These are phyloP conservation scores for Saussurea involucrata DNA, from an alignment of 129 eudicot species.

Conservation along the genomic window DNA sequence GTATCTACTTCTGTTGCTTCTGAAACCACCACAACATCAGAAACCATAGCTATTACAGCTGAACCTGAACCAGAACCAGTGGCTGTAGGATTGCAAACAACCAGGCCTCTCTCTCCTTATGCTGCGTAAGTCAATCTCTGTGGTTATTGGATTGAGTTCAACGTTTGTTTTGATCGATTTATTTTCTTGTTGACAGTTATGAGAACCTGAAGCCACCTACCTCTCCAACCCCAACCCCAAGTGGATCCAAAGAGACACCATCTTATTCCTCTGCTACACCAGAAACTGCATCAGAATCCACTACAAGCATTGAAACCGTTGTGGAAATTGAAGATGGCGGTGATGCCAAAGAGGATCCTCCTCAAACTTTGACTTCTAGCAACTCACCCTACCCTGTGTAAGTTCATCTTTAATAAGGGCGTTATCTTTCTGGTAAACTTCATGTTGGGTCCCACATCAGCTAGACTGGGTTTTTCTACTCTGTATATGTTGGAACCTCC, in stretches of 20 bases:
- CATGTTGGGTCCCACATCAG: too few species aligned
- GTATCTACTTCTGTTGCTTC: slow-evolving; percentile 22
- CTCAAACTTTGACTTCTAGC: slow-evolving; percentile 24
- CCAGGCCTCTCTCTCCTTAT: slow-evolving; percentile 56
- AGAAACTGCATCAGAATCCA: slow-evolving; percentile 23
- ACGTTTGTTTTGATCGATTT: not conserved
- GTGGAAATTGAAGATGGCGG: not conserved
- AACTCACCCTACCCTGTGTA: slow-evolving; percentile 59
- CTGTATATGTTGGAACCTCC: too few species aligned
- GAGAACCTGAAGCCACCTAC: slow-evolving; percentile 55
- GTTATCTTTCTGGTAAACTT: not conserved
- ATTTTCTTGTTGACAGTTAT: slow-evolving; percentile 27
- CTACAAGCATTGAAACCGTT: slow-evolving; percentile 8
- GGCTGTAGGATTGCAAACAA: slow-evolving; percentile 12
- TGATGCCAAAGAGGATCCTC: slow-evolving; percentile 28
- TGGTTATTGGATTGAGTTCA: not conserved
- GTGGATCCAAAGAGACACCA: slow-evolving; percentile 22
- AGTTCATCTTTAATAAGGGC: slow-evolving; percentile 27
- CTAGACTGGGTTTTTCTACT: too few species aligned
- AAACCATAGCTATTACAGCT: slow-evolving; percentile 5
- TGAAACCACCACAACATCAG: slow-evolving; percentile 20
- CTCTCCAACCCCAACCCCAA: slow-evolving; percentile 51
- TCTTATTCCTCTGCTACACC: slow-evolving; percentile 4
- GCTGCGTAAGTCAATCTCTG: slow-evolving; percentile 38
- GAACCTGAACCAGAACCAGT: slow-evolving; percentile 34